phyloP scores from a whole-genome alignment of 2,329 filamentous ascomycete species.

The Epichloe gansuensis region DNA sequence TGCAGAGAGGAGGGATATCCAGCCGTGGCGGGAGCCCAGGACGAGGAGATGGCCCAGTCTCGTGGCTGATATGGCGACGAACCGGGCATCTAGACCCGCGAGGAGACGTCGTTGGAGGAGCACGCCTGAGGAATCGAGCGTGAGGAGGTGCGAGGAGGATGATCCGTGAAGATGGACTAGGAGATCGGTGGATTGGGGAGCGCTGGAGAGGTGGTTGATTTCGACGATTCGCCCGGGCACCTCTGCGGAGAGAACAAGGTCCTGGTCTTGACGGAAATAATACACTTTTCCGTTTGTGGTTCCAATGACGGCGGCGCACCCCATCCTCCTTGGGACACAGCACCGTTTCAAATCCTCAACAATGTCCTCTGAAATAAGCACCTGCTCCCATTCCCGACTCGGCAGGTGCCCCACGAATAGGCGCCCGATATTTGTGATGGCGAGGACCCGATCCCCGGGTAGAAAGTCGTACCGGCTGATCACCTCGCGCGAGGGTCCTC shows the following conservation, averaged over 20 bases:
- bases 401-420: conserved; percentile 36
- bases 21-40: conserved; percentile 43
- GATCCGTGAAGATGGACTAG: conserved; percentile 36
- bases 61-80: conserved; percentile 36
- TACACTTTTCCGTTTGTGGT: conserved; percentile 37
- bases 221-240: conserved; percentile 39
- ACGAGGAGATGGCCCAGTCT: conserved; percentile 31
- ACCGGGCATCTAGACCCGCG: conserved; percentile 32
- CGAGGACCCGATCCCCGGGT: conserved; percentile 37
- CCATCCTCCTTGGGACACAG: conserved; percentile 32
- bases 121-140: conserved; percentile 21
- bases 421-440: conserved; percentile 48
- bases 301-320: conserved; percentile 31
- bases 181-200: conserved; percentile 18
- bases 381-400: conserved; percentile 29
- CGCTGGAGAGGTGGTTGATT: conserved; percentile 28
- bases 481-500: conserved; percentile 19
- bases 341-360: conserved; percentile 31
- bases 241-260: conserved; percentile 22
- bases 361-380: conserved; percentile 21
- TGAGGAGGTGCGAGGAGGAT: conserved; percentile 30
- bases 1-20: conserved; percentile 24
- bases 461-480: conserved; percentile 56
- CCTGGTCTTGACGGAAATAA: conserved; percentile 19
- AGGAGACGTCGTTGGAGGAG: conserved; percentile 19